Percentiles rank a stretch among this genome's conserved stretches.
Conservation (phyloP, 129 eudicot species). For the Flaveria trinervia region DNA sequence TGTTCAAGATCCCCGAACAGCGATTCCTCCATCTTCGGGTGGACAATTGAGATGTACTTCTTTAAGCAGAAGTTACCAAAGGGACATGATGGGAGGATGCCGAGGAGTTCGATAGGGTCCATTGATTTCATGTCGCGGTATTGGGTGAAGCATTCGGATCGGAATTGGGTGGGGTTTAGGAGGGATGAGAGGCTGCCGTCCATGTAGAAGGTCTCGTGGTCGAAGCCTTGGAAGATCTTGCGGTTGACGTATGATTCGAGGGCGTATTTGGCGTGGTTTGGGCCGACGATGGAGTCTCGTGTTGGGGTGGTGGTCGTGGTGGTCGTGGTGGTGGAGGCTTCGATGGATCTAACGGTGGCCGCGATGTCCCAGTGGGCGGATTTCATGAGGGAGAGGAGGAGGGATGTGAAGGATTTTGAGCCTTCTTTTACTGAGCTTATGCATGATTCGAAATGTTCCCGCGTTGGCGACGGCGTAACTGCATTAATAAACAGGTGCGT, state of each 20-base stretch:
- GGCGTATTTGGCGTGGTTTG: constrained; percentile 88
- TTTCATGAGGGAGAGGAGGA: constrained; percentile 92
- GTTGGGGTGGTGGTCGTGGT: constrained; percentile 29
- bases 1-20: constrained; percentile 91
- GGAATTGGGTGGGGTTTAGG: constrained; percentile 85
- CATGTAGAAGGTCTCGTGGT: constrained; percentile 98
- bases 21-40: constrained; percentile 98
- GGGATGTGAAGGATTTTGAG: constrained; percentile 88
- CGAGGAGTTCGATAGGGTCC: constrained; percentile 94
- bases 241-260: constrained; percentile 85
- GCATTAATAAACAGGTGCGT: constrained; percentile 28
- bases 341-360: constrained; percentile 95
- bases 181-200: constrained; percentile 91
- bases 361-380: constrained; percentile 98
- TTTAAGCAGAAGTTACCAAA: constrained; percentile 88
- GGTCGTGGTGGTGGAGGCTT: constrained; percentile 44
- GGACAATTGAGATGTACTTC: constrained; percentile 79
- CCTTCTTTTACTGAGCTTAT: constrained; percentile 81
- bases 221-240: constrained; percentile 92
- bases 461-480: constrained; percentile 68
- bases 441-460: constrained; percentile 72
- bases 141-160: constrained; percentile 85
- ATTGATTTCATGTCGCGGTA: constrained; percentile 92
- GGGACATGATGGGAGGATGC: constrained; percentile 78
- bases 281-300: constrained; percentile 55